Base-by-base conservation (phyloP, 495 filamentous ascomycete species). In the Tuber magnatum region DNA sequence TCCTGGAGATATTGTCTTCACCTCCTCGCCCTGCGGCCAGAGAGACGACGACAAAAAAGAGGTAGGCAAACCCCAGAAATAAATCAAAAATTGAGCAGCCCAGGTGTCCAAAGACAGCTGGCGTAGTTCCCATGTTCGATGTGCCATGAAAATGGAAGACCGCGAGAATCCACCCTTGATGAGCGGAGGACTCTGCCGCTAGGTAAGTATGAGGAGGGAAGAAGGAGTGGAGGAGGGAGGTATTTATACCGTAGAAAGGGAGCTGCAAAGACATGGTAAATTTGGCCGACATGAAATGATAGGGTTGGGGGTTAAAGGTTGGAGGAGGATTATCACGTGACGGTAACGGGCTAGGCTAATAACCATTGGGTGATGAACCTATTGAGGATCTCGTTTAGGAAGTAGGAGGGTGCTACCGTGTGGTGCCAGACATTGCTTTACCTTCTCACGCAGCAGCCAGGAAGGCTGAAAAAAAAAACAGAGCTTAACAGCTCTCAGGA, bases 31-130 rank as follows among this genome's bases (percentile, higher is more conserved):
- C 56, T 32, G 12, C 28, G 28, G 56, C 56, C 56, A 32, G 56
- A 14, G 14, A 65, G 56, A 65, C 28, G 14, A 65, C 14, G 56
- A 65, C 56, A 65, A 65, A 16, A 65, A 65, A 16, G n/a, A 16
- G 56, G 32, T 0, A 65, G 18, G 1, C 3, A 18, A 35, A 65
- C 1, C 56, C 18, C n/a, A 32, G 56, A 28, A 1, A 28, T 32
- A 65, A 18, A 65, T 65, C 56, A 32, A 65, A 65, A 65, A 65
- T 65, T 65, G 28, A 65, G 56, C 28, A 65, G 28, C n/a, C n/a
- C n/a, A 65, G 56, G n/a, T 65, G 14, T 12, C 56, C 28, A 16
- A 32, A 65, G 56, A 35, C 56, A 65, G n/a, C 56, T 65, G 28
- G 12, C 56, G 28, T 6, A 35, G 56, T n/a, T 2, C 51, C 51